Percentiles rank a stretch among this genome's conserved stretches.
phyloP scores from a whole-genome alignment of 179 eudicot species.

The Amaranthus tricolor region DNA sequence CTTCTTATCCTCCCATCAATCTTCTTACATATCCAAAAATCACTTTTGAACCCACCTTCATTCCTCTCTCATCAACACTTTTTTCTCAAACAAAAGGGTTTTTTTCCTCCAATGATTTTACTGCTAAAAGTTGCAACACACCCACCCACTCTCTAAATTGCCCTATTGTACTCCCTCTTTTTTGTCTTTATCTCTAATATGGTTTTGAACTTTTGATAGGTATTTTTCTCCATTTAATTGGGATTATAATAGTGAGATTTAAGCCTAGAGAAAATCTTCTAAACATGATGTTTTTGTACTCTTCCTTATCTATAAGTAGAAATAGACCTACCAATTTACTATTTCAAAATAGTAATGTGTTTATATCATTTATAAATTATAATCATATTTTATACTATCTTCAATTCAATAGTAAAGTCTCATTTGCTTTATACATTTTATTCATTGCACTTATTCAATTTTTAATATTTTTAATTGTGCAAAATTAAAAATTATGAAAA shows the following conservation, averaged over 20 bases:
- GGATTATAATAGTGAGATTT: neutral
- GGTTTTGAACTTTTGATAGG: neutral
- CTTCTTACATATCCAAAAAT: conserved; percentile 21
- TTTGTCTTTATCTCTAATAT: conserved; percentile 16
- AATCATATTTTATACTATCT: too few species aligned
- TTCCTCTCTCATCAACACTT: conserved; percentile 13
- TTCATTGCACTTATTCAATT: too few species aligned
- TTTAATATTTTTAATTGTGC: too few species aligned
- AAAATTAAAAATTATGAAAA: too few species aligned
- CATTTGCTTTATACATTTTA: too few species aligned
- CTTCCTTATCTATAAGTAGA: too few species aligned
- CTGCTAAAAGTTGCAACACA: conserved; percentile 52
- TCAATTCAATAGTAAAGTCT: too few species aligned
- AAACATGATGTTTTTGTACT: neutral
- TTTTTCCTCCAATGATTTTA: conserved; percentile 46
- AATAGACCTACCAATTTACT: too few species aligned
- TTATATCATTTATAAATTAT: too few species aligned
- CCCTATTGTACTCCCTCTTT: neutral
- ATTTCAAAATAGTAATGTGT: too few species aligned
- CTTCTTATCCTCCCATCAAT: conserved; percentile 43
- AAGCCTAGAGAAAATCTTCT: neutral
- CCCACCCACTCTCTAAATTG: conserved; percentile 19
- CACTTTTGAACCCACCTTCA: conserved; percentile 21
- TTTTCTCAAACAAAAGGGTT: conserved; percentile 10
- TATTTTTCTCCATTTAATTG: neutral